These are phyloP conservation scores for Gastrolobium bilobum DNA, from an alignment of 306 rosid genomes.

Conservation along the genomic window DNA sequence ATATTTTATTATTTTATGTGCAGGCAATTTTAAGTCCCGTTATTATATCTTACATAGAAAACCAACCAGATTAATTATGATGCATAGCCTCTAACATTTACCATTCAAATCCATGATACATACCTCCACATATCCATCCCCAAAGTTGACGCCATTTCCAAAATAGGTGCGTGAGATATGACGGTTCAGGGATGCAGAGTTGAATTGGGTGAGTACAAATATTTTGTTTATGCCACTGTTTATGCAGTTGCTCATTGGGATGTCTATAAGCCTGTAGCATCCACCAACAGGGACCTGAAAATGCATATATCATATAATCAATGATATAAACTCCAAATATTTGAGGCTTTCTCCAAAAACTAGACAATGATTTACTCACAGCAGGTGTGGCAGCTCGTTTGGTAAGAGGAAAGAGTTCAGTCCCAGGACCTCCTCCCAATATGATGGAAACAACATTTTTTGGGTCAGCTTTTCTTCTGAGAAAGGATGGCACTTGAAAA, in stretches of 20 bases:
- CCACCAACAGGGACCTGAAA: constrained; percentile 97
- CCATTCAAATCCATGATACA: constrained; percentile 25
- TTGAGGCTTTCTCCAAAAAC: neutral
- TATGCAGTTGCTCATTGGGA: constrained; percentile 98
- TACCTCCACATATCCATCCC: constrained; percentile 98
- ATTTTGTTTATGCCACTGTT: constrained; percentile 91
- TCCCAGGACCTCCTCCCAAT: constrained; percentile 89
- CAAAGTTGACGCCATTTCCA: constrained; percentile 89
- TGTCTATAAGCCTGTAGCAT: constrained; percentile 89
- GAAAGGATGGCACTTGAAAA: constrained; percentile 65
- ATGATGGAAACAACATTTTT: constrained; percentile 86
- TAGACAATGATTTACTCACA: constrained; percentile 50
- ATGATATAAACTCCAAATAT: neutral
- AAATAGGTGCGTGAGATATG: constrained; percentile 91
- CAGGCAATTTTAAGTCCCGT: neutral
- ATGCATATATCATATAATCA: neutral
- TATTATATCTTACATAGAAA: neutral
- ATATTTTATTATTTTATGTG: neutral
- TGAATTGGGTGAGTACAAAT: constrained; percentile 85
- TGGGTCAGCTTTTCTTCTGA: constrained; percentile 70
- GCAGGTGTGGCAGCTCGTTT: constrained; percentile 80
- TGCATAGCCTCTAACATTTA: constrained; percentile 11
- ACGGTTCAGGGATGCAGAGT: constrained; percentile 91
- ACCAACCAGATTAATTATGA: constrained; percentile 20
- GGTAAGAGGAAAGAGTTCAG: constrained; percentile 90